These are phyloP conservation scores for Phaeodactylum tricornutum DNA, from an alignment of 108 stramenopile genomes.

Conservation along the genomic window DNA sequence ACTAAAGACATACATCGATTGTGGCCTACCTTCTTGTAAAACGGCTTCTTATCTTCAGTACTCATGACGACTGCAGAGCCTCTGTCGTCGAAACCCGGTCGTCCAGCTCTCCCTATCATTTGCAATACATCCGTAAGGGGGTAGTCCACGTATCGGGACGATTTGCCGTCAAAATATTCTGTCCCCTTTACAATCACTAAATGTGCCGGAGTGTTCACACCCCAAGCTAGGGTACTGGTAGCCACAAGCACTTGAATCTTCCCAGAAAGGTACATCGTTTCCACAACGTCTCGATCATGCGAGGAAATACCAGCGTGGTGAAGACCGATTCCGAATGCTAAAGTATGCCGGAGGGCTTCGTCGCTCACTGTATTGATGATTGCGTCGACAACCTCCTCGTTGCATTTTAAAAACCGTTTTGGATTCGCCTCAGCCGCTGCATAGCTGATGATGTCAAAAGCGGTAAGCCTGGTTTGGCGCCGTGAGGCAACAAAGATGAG, in stretches of 20 bases:
- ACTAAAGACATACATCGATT: no score
- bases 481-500: slow-evolving; percentile 91
- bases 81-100: slow-evolving; percentile 93
- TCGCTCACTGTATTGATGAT: slow-evolving; percentile 64
- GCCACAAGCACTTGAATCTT: slow-evolving; percentile 95
- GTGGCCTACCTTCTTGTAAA: slow-evolving; percentile 68
- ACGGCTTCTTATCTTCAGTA: slow-evolving; percentile 92
- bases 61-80: slow-evolving; percentile 94
- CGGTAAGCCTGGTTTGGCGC: slow-evolving; percentile 95
- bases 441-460: slow-evolving; percentile 84
- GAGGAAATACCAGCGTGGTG: slow-evolving; percentile 91
- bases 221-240: slow-evolving; percentile 87
- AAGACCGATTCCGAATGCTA: slow-evolving; percentile 95
- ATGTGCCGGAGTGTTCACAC: slow-evolving; percentile 92
- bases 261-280: slow-evolving; percentile 79
- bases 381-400: slow-evolving; percentile 62
- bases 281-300: slow-evolving; percentile 77
- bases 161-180: slow-evolving; percentile 96
- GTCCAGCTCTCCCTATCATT: slow-evolving; percentile 91
- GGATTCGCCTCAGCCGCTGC: slow-evolving; percentile 79
- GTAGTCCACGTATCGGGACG: slow-evolving; percentile 91
- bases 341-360: slow-evolving; percentile 86
- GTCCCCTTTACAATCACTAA: slow-evolving; percentile 86
- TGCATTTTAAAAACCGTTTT: slow-evolving; percentile 61
- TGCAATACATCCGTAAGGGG: slow-evolving; percentile 98